These are phyloP conservation scores for Przewalskia tangutica DNA, from an alignment of 257 asterid species.

Conservation along the genomic window DNA sequence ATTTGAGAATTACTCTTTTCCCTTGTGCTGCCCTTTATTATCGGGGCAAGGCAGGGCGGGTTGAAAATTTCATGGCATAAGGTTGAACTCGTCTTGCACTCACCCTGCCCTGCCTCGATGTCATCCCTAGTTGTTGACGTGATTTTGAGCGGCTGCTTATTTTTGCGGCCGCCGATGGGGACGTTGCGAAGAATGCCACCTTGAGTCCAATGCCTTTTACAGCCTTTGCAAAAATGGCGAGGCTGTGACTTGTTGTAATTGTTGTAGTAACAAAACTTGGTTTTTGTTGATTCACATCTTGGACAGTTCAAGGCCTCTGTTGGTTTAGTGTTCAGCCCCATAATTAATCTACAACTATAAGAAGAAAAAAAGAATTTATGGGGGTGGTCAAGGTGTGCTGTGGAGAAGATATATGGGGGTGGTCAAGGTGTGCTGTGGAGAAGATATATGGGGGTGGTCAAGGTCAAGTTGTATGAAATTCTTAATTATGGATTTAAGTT, in stretches of 20 bases:
- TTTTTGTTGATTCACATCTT: constrained; percentile 44
- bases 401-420: neutral
- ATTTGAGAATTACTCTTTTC: neutral
- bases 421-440: neutral
- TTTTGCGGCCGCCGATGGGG: constrained; percentile 64
- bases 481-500: neutral
- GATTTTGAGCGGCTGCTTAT: constrained; percentile 30
- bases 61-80: neutral
- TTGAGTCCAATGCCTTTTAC: constrained; percentile 75
- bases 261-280: constrained; percentile 75
- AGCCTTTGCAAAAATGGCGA: constrained; percentile 60
- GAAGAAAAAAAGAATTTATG: neutral
- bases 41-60: neutral
- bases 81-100: neutral
- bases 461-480: neutral
- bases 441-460: neutral
- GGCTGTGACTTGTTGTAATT: constrained; percentile 68
- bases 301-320: constrained; percentile 48
- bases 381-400: too few species aligned
- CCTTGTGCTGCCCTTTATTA: neutral
- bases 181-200: constrained; percentile 67
- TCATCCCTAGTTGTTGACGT: neutral
- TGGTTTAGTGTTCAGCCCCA: constrained; percentile 25
- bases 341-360: neutral
- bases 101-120: neutral